Evolutionary conservation across 2,329 filamentous ascomycete genomes (phyloP), one percentile per base, ranked within the genome.

Genomic region (Cladosporium sp.): DNA sequence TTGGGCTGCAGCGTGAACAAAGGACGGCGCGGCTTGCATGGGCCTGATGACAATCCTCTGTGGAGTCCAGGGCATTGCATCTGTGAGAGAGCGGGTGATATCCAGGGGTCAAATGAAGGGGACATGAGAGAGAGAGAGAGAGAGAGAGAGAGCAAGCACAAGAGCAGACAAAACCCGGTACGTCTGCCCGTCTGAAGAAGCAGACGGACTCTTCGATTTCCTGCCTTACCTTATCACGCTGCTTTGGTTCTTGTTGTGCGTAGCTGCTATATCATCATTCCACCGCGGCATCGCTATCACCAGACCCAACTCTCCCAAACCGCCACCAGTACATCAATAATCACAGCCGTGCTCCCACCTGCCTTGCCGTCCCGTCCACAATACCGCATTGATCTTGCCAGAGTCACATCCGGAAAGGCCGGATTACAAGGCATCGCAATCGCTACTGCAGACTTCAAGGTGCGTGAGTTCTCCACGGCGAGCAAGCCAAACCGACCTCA

Each of bases 11-110:
- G 16, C 50, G 14, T 46, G 35, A 33, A 63, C 61, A 63, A 63
- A 56, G 50, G 61, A 63, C 61, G 61, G 61, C 50, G 35, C 33
- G 61, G 61, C 61, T 63, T 63, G 61, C 61, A 63, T 63, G 49
- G 50, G 44, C 61, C 61, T 56, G 50, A 63, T 63, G 61, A 63
- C 61, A 63, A 63, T 63, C 61, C 18, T 40, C 29, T 63, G 50
- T 56, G 61, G 61, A 33, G 23, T 18, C 60, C 60, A 62, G 31
- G 33, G 49, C 46, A 49, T 53, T 62, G 60, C 61, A 63, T 56
- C 44, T 26, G 29, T 37, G 59, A 33, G 59, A 33, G 44, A 61
- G 44, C 46, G 59, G 59, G 59, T 53, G 61, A 63, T 50, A 46
- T 55, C 50, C 61, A 63, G 61, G 50, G 61, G 61, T 40, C 12